Base-by-base conservation (phyloP, 2,329 filamentous ascomycete species). In the Gaeumannomyces sp. region DNA sequence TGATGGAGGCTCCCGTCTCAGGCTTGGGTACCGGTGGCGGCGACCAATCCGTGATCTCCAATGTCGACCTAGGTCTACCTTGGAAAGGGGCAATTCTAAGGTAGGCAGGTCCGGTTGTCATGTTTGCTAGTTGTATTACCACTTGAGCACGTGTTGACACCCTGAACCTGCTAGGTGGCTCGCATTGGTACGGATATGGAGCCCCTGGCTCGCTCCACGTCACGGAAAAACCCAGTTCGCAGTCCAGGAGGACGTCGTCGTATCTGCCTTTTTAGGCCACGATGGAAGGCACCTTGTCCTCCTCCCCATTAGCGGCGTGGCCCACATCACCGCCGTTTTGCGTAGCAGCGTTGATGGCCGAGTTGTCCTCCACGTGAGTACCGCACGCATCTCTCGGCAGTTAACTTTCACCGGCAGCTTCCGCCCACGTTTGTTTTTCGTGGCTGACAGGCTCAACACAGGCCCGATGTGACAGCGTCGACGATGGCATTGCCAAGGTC, bases 161-260 rank as follows among this genome's bases (percentile, higher is more conserved):
- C 19, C 29, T 13, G 8, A 59, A 16, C 61, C 64, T 14, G 14
- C 60, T 62, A 86, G 90, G 70, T 96, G 92, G 87, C 94, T 97
- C 73, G 87, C 91, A 10, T 77, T 97, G 16, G 88, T 96, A 6
- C 86, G 93, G 25, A 80, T 91, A 4, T 95, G 89, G 86, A 84
- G 83, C 45, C 89, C 93, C 1, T 98, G 94, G 94, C 79, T 97
- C 14, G 92, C 90, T 10, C 94, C 94, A n/a, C 82, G 92, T 56
- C 93, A 97, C 73, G 93, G 93, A 16, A 87, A 84, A 67, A 76
- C 79, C 4, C 78, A 78, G 0, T 90, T 96, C 65, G 77, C 79
- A 5, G 79, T 93, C 5, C 89, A 92, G 67, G 91, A 93, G 70
- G 91, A 96, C 71, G 92, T 87, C 1, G 77, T 97, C 2, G 73